phyloP scores from a whole-genome alignment of 192 early-diverging fungal genomes.

The Linnemannia zychae region DNA sequence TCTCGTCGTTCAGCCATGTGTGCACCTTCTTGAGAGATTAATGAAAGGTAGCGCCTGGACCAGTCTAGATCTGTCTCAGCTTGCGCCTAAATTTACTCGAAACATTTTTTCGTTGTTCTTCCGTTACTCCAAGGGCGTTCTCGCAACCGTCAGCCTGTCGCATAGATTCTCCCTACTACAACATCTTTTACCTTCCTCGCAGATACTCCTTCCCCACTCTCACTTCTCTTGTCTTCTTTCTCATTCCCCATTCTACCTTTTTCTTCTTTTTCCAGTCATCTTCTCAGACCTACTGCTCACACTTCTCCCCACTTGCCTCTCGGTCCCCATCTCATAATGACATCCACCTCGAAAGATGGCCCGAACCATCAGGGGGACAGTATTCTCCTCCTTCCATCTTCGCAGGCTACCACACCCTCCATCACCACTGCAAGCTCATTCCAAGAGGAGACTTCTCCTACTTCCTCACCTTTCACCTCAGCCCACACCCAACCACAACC shows the following conservation, averaged over 20 bases:
- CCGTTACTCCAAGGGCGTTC: background rate
- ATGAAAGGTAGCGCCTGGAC: background rate
- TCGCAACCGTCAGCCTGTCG: too few relatives aligned
- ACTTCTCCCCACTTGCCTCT: background rate
- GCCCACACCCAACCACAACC: background rate
- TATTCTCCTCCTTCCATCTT: constrained; percentile 20
- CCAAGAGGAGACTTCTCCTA: background rate
- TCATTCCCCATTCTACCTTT: background rate
- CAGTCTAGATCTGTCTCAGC: background rate
- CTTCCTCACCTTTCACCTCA: background rate
- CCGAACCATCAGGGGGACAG: background rate
- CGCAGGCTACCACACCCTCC: constrained; percentile 20
- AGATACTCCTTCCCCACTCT: background rate
- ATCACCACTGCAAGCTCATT: background rate
- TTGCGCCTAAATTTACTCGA: background rate
- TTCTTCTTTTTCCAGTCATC: background rate
- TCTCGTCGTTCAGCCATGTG: background rate
- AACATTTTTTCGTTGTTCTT: background rate
- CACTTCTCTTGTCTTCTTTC: background rate
- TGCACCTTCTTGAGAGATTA: background rate
- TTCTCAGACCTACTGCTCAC: background rate
- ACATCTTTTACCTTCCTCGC: too few relatives aligned
- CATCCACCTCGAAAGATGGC: background rate
- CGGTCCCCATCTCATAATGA: background rate
- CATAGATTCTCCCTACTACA: too few relatives aligned